Evolutionary conservation across 2,329 filamentous ascomycete species (phyloP).

Genomic region (Monosporascus sp.): DNA sequence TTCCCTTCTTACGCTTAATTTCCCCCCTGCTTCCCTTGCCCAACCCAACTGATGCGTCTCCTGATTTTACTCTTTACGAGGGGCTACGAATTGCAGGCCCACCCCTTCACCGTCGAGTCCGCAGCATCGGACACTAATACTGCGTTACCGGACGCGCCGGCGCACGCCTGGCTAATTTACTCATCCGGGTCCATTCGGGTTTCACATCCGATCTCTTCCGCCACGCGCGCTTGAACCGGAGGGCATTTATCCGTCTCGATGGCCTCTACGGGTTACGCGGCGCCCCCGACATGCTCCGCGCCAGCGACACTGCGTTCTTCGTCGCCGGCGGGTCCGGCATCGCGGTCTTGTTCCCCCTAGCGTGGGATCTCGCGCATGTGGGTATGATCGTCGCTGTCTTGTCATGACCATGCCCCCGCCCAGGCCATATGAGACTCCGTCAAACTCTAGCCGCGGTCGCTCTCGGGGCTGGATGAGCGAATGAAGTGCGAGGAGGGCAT

Average conservation of each 20-base stretch:
- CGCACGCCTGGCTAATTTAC: conserved; percentile 48
- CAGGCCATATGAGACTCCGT: conserved; percentile 38
- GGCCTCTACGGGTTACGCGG: conserved; percentile 58
- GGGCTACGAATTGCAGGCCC: conserved; percentile 51
- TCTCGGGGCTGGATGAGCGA: conserved; percentile 79
- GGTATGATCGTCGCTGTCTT: conserved; percentile 7
- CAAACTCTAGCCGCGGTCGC: conserved; percentile 58
- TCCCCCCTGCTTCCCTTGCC: no score
- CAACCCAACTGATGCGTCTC: no score
- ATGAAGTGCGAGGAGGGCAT: conserved; percentile 74
- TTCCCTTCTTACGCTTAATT: no score
- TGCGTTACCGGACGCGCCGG: conserved; percentile 9
- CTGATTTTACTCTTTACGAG: conserved; percentile 5
- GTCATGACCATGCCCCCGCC: background rate
- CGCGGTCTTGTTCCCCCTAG: conserved; percentile 56
- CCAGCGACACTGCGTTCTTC: conserved; percentile 44
- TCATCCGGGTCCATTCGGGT: conserved; percentile 54
- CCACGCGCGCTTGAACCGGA: conserved; percentile 39
- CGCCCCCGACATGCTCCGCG: conserved; percentile 46
- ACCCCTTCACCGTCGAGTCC: conserved; percentile 63
- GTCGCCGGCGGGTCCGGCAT: conserved; percentile 61
- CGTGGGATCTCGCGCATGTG: conserved; percentile 38
- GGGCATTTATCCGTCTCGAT: conserved; percentile 47
- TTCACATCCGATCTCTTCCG: conserved; percentile 52
- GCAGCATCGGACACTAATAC: conserved; percentile 35